These are phyloP conservation scores for Pseudocercospora musae DNA, from an alignment of 2,329 filamentous ascomycete genomes.

Conservation along the genomic window DNA sequence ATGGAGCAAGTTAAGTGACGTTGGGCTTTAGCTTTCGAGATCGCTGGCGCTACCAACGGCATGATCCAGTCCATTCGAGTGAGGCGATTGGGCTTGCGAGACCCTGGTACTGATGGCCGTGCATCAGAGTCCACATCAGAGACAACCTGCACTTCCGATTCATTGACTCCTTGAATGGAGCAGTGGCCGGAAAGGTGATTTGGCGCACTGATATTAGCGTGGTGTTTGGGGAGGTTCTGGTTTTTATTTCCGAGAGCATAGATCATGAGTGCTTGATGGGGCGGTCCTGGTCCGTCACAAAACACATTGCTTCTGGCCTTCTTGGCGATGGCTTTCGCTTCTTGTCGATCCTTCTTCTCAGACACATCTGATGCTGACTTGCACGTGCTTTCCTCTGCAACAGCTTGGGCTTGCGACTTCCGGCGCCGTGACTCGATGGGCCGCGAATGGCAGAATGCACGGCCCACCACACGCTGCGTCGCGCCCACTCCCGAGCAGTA, in stretches of 20 bases:
- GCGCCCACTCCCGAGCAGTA: neutral
- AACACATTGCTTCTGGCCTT: neutral
- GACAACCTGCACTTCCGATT: neutral
- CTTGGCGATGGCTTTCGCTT: neutral
- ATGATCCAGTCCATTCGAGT: neutral
- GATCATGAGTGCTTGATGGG: neutral
- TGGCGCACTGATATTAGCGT: neutral
- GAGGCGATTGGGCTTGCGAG: neutral
- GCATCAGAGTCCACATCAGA: neutral
- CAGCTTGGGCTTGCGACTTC: neutral
- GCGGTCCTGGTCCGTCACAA: neutral
- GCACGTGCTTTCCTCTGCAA: neutral
- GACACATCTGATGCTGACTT: neutral
- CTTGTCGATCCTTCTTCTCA: neutral
- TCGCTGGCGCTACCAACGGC: neutral
- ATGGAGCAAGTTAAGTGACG: neutral
- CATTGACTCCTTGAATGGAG: neutral
- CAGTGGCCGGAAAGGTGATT: neutral
- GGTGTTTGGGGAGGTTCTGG: neutral
- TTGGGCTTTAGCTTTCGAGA: neutral
- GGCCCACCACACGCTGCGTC: neutral
- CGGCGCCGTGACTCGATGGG: neutral
- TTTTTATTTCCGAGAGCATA: neutral
- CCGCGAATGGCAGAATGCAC: neutral
- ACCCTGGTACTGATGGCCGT: neutral